Evolutionary conservation across 371 early-diverging fungal species (phyloP).

Genomic region (Mortierella sp.): DNA sequence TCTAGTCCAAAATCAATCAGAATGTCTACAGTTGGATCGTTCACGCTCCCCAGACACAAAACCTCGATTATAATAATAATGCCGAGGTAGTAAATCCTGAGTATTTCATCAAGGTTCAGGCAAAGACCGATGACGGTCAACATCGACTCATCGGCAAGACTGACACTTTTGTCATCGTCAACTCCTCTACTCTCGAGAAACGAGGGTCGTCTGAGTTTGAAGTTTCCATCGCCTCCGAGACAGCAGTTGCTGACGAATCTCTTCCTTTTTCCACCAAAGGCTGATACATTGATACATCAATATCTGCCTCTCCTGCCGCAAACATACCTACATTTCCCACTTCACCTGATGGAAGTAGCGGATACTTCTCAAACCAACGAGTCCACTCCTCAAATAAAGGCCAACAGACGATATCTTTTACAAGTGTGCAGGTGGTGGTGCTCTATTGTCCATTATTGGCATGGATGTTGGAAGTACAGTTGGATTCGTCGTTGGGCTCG

Average conservation of each 20-base stretch:
- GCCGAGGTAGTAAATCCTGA: not conserved
- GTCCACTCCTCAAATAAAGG: not conserved
- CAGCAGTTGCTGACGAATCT: not conserved
- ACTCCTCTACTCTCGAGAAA: not conserved
- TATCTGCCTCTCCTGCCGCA: not conserved
- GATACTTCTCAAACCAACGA: not conserved
- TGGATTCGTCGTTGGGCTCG: not conserved
- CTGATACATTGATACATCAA: not conserved
- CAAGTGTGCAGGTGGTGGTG: slow-evolving; percentile 6
- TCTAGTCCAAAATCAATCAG: not conserved
- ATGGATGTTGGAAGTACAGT: slow-evolving; percentile 1
- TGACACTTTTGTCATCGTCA: not conserved
- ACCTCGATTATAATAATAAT: not conserved
- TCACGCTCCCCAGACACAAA: not conserved
- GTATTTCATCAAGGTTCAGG: not conserved
- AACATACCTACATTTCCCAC: not conserved
- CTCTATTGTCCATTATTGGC: not conserved
- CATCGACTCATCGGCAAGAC: slow-evolving; percentile 8
- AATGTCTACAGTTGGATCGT: not conserved
- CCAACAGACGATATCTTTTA: not conserved
- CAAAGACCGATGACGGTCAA: not conserved
- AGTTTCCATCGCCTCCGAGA: no score
- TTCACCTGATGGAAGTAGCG: not conserved
- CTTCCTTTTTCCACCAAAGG: slow-evolving; percentile 1
- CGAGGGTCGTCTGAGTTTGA: not conserved